phyloP scores from a whole-genome alignment of 73 alveolate genomes.

The Paramecium biaurelia region DNA sequence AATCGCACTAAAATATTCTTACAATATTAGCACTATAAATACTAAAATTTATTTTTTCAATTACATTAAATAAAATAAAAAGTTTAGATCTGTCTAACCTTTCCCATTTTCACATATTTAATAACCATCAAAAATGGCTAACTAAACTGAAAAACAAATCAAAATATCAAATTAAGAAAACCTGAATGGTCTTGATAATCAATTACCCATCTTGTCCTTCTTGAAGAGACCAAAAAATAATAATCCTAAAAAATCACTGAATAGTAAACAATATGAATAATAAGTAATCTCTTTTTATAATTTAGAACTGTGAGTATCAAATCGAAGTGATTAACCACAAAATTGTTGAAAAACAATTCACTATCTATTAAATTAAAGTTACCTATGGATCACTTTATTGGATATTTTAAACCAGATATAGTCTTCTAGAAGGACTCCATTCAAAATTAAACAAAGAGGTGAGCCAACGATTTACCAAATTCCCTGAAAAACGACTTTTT shows the following conservation, averaged over 20 bases:
- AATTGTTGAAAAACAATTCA: background rate
- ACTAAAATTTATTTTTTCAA: background rate
- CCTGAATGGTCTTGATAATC: background rate
- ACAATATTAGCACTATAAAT: background rate
- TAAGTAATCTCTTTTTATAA: background rate
- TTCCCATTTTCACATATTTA: background rate
- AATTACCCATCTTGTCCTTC: conserved; percentile 37
- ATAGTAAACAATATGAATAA: background rate
- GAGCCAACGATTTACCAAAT: background rate
- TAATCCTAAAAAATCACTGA: background rate
- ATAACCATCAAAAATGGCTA: conserved; percentile 41
- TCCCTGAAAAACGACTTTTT: conserved; percentile 24
- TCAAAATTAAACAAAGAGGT: background rate
- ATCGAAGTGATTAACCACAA: background rate
- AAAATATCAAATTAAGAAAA: background rate
- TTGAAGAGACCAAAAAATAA: background rate
- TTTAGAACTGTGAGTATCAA: background rate
- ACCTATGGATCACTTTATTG: background rate
- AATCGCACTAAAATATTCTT: background rate
- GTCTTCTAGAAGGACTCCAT: background rate
- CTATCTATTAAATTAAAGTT: background rate
- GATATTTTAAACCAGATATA: conserved; percentile 32
- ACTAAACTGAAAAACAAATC: background rate
- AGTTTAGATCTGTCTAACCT: conserved; percentile 57
- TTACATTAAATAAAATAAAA: background rate